Base-by-base conservation (phyloP, 176 grass and related monocot genomes). In the Triticum timopheevii region DNA sequence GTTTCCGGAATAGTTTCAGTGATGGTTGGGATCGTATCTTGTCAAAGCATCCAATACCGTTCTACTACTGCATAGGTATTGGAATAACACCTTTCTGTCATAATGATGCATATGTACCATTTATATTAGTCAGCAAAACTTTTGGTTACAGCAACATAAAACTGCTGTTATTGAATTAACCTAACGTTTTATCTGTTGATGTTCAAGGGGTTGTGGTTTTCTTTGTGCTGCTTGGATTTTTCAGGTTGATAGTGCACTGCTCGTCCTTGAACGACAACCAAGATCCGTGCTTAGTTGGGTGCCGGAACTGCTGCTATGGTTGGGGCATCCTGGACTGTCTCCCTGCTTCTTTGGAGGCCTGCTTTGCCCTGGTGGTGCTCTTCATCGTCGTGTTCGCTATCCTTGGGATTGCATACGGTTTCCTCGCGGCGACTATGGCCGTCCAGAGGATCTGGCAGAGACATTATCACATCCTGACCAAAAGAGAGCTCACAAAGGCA, bases 391-490 rank as follows among this genome's bases (percentile, higher is more conserved):
- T 96, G 13, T 99, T 99, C 17, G 97, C 92, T 15, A 94, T 99
- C 84, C 92, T 99, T 0, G 97, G 97, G 63, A 90, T 99, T 15
- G 97, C 97, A 1, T 99, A 99, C 7, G 94, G 97, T 63, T 93
- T 99, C 81, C 84, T 99, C 4, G 97, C 94, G 6, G 90, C 93
- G 35, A 96, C 94, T 13, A 96, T 99, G 94, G 92, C 94, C 0
- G 78, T 99, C 68, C 97, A 99, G 82, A 93, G 94, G 83, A 99
- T 96, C 69, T 99, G 97, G 97, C 97, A 99, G 90, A 87, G 92
- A 31, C 97, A 99, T 81, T 99, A 99, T 90, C 94, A 99, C 84
- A 94, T 96, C 84, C 85, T 99, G 52, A 96, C 97, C 28, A 99
- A 99, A 87, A 90, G 94, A 59, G 97, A 99, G 47, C 94, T 99